Evolutionary conservation across 2,329 filamentous ascomycete species (phyloP).

Genomic region (Nemania abortiva): DNA sequence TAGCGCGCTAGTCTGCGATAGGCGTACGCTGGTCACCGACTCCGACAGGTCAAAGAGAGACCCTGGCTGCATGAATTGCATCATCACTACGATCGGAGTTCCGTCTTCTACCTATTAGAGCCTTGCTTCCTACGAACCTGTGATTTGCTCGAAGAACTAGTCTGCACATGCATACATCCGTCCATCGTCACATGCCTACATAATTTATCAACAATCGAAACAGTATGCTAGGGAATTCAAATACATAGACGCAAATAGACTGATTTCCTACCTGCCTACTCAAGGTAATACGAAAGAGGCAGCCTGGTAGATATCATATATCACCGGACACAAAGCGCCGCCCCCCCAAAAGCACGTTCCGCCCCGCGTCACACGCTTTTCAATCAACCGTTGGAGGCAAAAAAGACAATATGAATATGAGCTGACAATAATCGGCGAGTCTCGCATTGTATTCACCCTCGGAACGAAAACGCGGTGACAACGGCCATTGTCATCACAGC

Average conservation of each 20-base stretch:
- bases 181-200: background rate
- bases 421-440: conserved; percentile 30
- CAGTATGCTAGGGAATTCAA: background rate
- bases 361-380: conserved; percentile 6
- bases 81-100: conserved; percentile 12
- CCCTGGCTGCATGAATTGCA: conserved; percentile 31
- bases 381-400: background rate
- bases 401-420: conserved; percentile 21
- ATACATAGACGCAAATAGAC: background rate
- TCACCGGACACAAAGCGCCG: conserved; percentile 3
- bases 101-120: background rate
- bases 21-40: background rate
- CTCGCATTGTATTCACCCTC: conserved; percentile 31
- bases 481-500: background rate
- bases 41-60: conserved; percentile 18
- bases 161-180: background rate
- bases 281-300: background rate
- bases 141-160: background rate
- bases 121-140: background rate
- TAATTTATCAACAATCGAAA: conserved; percentile 1
- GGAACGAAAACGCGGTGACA: conserved; percentile 28
- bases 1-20: conserved; percentile 1
- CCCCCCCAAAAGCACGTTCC: conserved; percentile 1
- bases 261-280: background rate
- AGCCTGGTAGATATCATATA: background rate